Base-by-base conservation (phyloP, 257 asterid genomes). In the Solanum chilense region DNA sequence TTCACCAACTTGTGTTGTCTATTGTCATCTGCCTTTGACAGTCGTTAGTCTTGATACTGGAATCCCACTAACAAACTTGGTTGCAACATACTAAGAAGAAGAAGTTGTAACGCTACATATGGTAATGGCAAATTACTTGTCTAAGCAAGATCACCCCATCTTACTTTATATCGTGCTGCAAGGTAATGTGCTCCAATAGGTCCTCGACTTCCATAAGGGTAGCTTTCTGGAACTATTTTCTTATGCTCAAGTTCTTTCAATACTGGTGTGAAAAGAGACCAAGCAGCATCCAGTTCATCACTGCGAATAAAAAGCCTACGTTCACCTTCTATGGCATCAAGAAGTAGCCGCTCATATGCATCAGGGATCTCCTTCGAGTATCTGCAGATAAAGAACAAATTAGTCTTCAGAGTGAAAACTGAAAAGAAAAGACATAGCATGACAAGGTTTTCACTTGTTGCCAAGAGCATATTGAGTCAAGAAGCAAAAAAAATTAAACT, bases 131-230 rank as follows among this genome's bases (percentile, higher is more conserved):
- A 31, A 81, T 81, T 52, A 81, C 44, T 80, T 5, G 41, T 11
- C 69, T 81, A 81, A 29, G 97, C 98, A 77, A 91, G 86, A 92
- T 95, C 99, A 15, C 99, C 99, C 99, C 99, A 97, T 90, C 95
- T 90, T 44, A 97, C 98, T 7, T 95, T 93, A 93, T 97, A 88
- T 39, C 92, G 86, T 33, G 99, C 98, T 21, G 99, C 98, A 49
- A 97, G 98, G 89, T 97, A 95, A 87, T 95, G 98, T 37, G 98
- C 97, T 68, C 99, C 98, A 7, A 95, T 94, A 8, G 99, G 99
- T 15, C 99, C 99, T 87, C 98, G 94, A 62, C 99, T 95, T 3
- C 98, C 99, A 73, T 94, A 93, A 13, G 99, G 99, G 89, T 97
- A 97, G 69, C 93, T 95, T 90, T 97, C 98, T 0, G 99, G 99